Evolutionary conservation across 768 basidiomycete species (phyloP).

Genomic region (Auricularia auricula-judae): DNA sequence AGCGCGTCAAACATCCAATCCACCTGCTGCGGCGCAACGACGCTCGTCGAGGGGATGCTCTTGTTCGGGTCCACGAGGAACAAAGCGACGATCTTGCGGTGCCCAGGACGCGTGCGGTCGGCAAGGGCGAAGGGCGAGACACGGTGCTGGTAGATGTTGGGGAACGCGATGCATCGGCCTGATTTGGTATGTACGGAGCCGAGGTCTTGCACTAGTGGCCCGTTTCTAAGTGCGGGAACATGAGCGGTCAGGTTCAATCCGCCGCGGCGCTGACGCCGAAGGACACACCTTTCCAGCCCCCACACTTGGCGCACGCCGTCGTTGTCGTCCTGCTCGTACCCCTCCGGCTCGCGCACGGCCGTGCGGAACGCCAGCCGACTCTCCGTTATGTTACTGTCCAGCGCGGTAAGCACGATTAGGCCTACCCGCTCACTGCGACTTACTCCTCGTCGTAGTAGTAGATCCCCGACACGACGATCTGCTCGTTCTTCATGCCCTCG

Average conservation of each 20-base stretch:
- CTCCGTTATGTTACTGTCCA: slow-evolving; percentile 30
- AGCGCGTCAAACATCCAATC: slow-evolving; percentile 32
- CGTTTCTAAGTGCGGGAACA: not conserved
- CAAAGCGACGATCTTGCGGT: slow-evolving; percentile 31
- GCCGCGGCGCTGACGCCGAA: slow-evolving; percentile 21
- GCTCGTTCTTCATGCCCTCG: slow-evolving; percentile 42
- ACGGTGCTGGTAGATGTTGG: slow-evolving; percentile 39
- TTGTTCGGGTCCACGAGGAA: slow-evolving; percentile 30
- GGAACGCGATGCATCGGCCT: slow-evolving; percentile 36
- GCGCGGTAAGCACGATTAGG: too few species aligned
- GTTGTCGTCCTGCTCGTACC: slow-evolving; percentile 32
- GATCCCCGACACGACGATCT: slow-evolving; percentile 35
- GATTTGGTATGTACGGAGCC: slow-evolving; percentile 18
- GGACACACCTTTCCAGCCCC: slow-evolving; percentile 36
- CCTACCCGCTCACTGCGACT: slow-evolving; percentile 5
- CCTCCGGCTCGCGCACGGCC: slow-evolving; percentile 37
- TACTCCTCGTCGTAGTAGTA: slow-evolving; percentile 30
- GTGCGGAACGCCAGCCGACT: slow-evolving; percentile 34
- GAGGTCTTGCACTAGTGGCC: slow-evolving; percentile 25
- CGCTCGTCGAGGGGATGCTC: slow-evolving; percentile 30
- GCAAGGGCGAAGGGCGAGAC: slow-evolving; percentile 28
- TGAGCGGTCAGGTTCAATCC: not conserved
- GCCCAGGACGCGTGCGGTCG: slow-evolving; percentile 31
- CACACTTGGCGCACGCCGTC: slow-evolving; percentile 39
- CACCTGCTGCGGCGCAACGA: slow-evolving; percentile 40